Evolutionary conservation across 495 filamentous ascomycete species (phyloP).

Genomic region (Clavariopsis aquatica): DNA sequence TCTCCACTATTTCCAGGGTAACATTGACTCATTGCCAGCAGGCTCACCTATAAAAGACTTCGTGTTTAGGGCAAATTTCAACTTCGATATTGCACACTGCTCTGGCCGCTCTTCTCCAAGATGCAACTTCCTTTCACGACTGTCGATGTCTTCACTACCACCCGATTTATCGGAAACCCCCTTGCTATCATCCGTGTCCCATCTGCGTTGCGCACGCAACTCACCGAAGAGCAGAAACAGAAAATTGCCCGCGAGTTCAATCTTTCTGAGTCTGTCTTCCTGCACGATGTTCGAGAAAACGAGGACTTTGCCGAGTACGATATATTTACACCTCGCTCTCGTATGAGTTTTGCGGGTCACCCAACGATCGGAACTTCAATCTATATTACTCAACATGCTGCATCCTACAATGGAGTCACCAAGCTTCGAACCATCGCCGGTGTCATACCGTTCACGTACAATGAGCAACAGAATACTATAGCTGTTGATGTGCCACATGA

Average conservation of each 20-base stretch:
- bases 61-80: no score
- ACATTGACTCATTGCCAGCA: no score
- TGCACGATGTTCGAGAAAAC: conserved; percentile 52
- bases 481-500: conserved; percentile 64
- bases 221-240: conserved; percentile 61
- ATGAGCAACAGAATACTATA: conserved; percentile 37
- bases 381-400: conserved; percentile 43
- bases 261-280: conserved; percentile 79
- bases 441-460: conserved; percentile 8
- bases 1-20: no score
- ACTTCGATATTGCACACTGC: no score
- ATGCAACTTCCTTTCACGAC: conserved; percentile 51
- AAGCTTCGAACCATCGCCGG: conserved; percentile 18
- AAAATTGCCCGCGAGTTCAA: conserved; percentile 78
- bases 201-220: conserved; percentile 22
- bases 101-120: not conserved
- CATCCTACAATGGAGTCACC: not conserved
- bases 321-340: conserved; percentile 65
- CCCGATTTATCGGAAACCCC: conserved; percentile 63
- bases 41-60: no score
- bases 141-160: conserved; percentile 68
- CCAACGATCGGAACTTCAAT: conserved; percentile 71
- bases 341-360: conserved; percentile 77
- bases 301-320: conserved; percentile 53
- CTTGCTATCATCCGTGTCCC: conserved; percentile 64